Conservation (phyloP, 2,329 filamentous ascomycete species). For the Myriosclerotinia scirpicola region DNA sequence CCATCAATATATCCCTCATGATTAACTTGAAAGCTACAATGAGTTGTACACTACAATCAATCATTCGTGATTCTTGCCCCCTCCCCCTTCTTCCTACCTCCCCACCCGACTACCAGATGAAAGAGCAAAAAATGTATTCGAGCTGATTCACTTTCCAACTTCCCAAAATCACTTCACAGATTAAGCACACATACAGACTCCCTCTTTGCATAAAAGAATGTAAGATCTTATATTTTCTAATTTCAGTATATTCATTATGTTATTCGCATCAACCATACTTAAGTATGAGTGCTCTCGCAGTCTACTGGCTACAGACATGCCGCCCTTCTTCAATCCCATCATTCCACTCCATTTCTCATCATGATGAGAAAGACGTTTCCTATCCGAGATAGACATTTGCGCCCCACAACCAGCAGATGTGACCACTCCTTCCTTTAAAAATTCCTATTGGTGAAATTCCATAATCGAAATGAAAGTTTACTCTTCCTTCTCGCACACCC, state of each 20-base stretch:
- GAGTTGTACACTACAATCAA: no score
- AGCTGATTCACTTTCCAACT: no score
- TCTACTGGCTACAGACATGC: constrained; percentile 24
- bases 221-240: constrained; percentile 14
- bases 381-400: constrained; percentile 18
- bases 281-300: constrained; percentile 24
- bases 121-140: no score
- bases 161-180: background rate
- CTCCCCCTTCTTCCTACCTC: no score
- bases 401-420: constrained; percentile 21
- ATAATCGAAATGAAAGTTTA: constrained; percentile 23
- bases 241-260: constrained; percentile 28
- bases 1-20: no score
- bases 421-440: constrained; percentile 22
- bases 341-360: constrained; percentile 2
- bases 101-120: no score
- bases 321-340: constrained; percentile 10
- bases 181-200: background rate
- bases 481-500: constrained; percentile 22
- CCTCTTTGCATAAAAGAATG: constrained; percentile 16
- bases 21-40: no score
- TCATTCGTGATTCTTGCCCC: no score
- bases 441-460: constrained; percentile 13
- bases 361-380: constrained; percentile 12
- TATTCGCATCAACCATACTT: constrained; percentile 23